Evolutionary conservation across 306 rosid species (phyloP), one percentile per base, ranked within the genome.

Genomic region (Macrotyloma uniflorum): DNA sequence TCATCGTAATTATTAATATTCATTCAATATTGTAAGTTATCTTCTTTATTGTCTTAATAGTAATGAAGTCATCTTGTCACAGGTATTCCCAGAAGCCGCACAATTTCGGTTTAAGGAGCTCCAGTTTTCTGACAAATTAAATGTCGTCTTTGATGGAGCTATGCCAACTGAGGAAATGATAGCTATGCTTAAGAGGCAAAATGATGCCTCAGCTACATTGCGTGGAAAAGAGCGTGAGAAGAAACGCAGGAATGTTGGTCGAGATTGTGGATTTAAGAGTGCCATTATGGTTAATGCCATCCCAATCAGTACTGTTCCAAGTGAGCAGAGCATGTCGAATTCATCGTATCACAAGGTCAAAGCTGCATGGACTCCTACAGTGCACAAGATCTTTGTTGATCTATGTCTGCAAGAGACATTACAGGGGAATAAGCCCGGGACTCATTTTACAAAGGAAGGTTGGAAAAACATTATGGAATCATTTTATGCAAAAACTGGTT

Each of bases 381-480:
- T 83, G 76, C 96, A 91, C 74, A 62, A 77, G 83, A 82, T 74
- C 67, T 91, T 91, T 57, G 42, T 91, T 77, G 91, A 89, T 77
- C 67, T 87, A 74, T 91, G 89, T 75, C 70, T 91, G 75, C 89
- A 87, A 71, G 90, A 89, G 89, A 86, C 88, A 23, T 69, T 89
- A 38, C 84, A 87, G 77, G 93, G 96, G 77, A 89, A 89, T 72
- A 91, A 89, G 68, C 93, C 91, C 0, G 80, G 88, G 64, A 84
- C 90, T 43, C 88, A 89, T 91, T 91, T 91, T 83, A 91, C 86
- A 0, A 89, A 75, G 87, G 90, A 87, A 53, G 93, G 91, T 79
- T 91, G 96, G 93, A 87, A 63, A 79, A 91, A 85, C 70, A 89
- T 91, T 53, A 64, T 86, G 18, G 86, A 82, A 33, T 86, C 87